Evolutionary conservation across 2,329 filamentous ascomycete genomes (phyloP), one percentile per base, ranked within the genome.

Genomic region (Microthyrium microscopicum): DNA sequence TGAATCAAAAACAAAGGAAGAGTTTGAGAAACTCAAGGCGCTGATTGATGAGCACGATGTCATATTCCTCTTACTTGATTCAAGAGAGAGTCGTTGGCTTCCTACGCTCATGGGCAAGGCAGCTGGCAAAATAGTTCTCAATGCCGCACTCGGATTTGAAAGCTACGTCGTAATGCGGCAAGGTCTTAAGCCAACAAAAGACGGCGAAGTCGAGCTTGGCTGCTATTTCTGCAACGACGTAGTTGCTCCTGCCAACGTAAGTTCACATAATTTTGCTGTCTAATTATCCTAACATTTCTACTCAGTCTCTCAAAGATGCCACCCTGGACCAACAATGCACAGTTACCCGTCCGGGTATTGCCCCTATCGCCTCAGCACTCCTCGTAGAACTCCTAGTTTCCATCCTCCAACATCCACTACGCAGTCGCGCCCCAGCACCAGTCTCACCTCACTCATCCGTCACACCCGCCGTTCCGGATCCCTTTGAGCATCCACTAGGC

Each of bases 201-300:
- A 68, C 8, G 64, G 58, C n/a, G 62, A 71, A 34, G 61, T 72
- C 33, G 73, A 81, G 18, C 64, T 95, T 18, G 89, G 89, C 7
- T 98, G 89, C 56, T 98, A 98, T 53, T 98, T 95, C 56, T 98
- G 89, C 58, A 95, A 92, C 47, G 89, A 98, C 52, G 87, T 98
- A 18, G 87, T 95, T 31, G 82, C 87, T 5, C 89, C 89, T 16
- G 77, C 77, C 40, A 83, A 95, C 59, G 85, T 92, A 61, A 72
- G 77, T 67, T 26, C 26, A 28, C 34, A 25, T 11, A 26, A 12
- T 29, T 26, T 21, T 24, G 15, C 13, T 11, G 22, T 26, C 29
- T 31, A 2, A 18, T 39, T 26, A 24, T 33, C 16, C 29, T 34
- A 7, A 13, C 27, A 16, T 29, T 11, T 29, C 9, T 16, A 16